Conservation (phyloP, 306 rosid genomes). For the Adenanthera pavonina region DNA sequence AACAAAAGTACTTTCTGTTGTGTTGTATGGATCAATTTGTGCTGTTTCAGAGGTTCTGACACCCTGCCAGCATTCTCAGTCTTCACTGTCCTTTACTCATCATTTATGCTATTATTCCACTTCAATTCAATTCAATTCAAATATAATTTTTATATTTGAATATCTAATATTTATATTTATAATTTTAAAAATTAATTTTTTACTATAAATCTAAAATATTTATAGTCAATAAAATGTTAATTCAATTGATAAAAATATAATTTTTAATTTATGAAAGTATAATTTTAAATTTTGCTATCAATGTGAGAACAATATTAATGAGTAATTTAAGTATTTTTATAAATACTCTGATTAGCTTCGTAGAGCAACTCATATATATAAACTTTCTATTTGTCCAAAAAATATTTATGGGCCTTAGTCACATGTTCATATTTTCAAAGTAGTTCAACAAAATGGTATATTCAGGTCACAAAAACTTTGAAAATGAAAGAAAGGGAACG, state of each 20-base stretch:
- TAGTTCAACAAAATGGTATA: conserved; percentile 1
- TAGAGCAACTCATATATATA: too few species aligned
- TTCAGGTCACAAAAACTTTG: neutral
- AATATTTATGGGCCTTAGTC: neutral
- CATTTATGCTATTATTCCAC: conserved; percentile 5
- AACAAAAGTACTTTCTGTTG: neutral
- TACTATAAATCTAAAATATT: too few species aligned
- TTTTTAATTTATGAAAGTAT: too few species aligned
- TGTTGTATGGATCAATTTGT: neutral
- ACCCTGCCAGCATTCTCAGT: neutral
- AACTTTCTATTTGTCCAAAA: neutral
- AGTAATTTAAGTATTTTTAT: too few species aligned
- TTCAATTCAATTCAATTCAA: neutral
- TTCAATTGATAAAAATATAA: too few species aligned
- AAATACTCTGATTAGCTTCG: too few species aligned
- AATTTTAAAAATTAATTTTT: too few species aligned
- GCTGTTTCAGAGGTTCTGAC: conserved; percentile 32
- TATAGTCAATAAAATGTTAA: too few species aligned
- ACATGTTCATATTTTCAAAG: conserved; percentile 19
- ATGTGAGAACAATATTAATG: too few species aligned
- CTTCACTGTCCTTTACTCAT: neutral
- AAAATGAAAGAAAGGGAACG: neutral
- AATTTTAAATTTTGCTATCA: too few species aligned
- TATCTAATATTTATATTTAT: too few species aligned
- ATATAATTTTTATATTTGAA: too few species aligned